Percentiles rank a stretch among this genome's conserved stretches.
Evolutionary conservation across 1,284 basidiomycete genomes (phyloP).

Genomic region (Vanrija pseudolonga): DNA sequence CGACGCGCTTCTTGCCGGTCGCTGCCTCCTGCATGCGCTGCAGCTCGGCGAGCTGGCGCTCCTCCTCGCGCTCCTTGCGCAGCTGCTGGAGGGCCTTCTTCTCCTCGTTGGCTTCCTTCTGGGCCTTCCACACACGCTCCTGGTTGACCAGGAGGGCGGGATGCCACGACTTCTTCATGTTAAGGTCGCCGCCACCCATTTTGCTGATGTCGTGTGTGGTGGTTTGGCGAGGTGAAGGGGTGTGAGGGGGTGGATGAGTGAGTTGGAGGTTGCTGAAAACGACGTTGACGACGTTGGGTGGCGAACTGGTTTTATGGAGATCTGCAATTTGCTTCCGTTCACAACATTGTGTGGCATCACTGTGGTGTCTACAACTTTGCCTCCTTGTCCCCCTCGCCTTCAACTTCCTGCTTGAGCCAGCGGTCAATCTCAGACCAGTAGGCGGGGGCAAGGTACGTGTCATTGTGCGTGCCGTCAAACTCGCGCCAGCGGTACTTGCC

Average conservation of each 20-base stretch:
- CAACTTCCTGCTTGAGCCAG: conserved; percentile 53
- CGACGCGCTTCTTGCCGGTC: conserved; percentile 88
- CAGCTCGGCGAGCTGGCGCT: conserved; percentile 91
- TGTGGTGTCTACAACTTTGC: background rate
- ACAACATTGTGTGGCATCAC: background rate
- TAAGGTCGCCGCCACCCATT: conserved; percentile 77
- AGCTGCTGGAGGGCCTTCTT: conserved; percentile 97
- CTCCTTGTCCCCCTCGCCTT: background rate
- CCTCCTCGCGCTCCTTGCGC: conserved; percentile 94
- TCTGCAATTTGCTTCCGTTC: background rate
- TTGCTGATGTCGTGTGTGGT: conserved; percentile 50
- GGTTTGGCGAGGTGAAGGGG: background rate
- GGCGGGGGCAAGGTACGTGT: conserved; percentile 61
- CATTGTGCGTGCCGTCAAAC: conserved; percentile 69
- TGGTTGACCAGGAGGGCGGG: conserved; percentile 97
- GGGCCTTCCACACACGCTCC: conserved; percentile 98
- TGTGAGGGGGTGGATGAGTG: background rate
- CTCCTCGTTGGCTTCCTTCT: conserved; percentile 94
- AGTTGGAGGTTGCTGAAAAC: background rate
- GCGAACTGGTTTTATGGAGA: background rate
- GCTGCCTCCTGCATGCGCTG: conserved; percentile 90
- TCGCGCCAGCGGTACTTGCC: conserved; percentile 56
- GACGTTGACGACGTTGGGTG: background rate
- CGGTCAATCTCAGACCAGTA: conserved; percentile 63
- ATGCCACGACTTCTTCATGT: conserved; percentile 90